phyloP scores from a whole-genome alignment of 164 flowering plant genomes.

The Vitis amurensis region DNA sequence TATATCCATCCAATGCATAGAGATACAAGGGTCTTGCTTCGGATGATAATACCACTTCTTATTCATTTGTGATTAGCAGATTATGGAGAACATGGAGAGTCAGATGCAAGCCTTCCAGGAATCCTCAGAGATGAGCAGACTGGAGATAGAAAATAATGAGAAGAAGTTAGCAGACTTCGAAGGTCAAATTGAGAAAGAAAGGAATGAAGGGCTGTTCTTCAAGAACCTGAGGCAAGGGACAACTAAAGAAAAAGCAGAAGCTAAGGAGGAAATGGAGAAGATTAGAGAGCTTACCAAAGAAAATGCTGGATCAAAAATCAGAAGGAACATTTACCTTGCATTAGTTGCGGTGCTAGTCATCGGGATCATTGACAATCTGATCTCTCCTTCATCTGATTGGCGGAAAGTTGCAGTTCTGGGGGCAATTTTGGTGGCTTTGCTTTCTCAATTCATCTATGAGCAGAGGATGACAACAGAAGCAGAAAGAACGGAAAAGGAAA shows the following conservation, averaged over 20 bases:
- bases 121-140: slow-evolving; percentile 45
- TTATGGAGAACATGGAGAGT: slow-evolving; percentile 70
- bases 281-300: slow-evolving; percentile 44
- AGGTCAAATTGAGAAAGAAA: slow-evolving; percentile 54
- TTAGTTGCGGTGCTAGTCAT: slow-evolving; percentile 47
- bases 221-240: slow-evolving; percentile 48
- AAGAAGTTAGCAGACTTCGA: slow-evolving; percentile 58
- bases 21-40: slow-evolving; percentile 5
- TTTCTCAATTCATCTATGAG: slow-evolving; percentile 65
- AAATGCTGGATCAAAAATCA: slow-evolving; percentile 53
- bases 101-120: slow-evolving; percentile 79
- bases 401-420: slow-evolving; percentile 59
- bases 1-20: slow-evolving; percentile 8
- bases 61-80: slow-evolving; percentile 50
- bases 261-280: slow-evolving; percentile 59
- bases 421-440: slow-evolving; percentile 58
- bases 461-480: slow-evolving; percentile 53
- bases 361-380: slow-evolving; percentile 46
- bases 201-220: slow-evolving; percentile 84
- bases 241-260: slow-evolving; percentile 44
- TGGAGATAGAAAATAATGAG: slow-evolving; percentile 63
- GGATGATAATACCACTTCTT: slow-evolving; percentile 13
- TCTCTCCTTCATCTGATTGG: slow-evolving; percentile 61
- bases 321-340: slow-evolving; percentile 73
- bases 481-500: slow-evolving; percentile 28